Percentiles rank a stretch among this genome's conserved stretches.
phyloP scores from a whole-genome alignment of 768 basidiomycete species.

The Russula sp. region DNA sequence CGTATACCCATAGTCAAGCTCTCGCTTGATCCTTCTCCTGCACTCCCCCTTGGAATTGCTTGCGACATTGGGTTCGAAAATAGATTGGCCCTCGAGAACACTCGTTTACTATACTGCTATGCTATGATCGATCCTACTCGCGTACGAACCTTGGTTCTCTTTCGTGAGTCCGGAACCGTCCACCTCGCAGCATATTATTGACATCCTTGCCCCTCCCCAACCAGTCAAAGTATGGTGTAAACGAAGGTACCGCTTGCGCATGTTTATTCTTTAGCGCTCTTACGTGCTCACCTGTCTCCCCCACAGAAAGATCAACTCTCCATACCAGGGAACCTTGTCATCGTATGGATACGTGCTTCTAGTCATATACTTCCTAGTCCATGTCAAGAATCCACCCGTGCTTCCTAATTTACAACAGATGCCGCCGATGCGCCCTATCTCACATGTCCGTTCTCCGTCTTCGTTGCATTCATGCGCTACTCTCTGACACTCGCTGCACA shows the following conservation, averaged over 20 bases:
- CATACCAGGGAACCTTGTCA: conserved; percentile 92
- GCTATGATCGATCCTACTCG: conserved; percentile 94
- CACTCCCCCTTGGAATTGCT: conserved; percentile 80
- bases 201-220: background rate
- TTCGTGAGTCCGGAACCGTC: conserved; percentile 59
- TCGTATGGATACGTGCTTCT: conserved; percentile 97
- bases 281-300: background rate
- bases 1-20: conserved; percentile 99
- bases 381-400: conserved; percentile 96
- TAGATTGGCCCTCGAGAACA: conserved; percentile 94
- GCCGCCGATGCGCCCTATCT: conserved; percentile 82
- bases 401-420: conserved; percentile 94
- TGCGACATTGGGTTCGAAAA: conserved; percentile 99
- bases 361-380: conserved; percentile 95
- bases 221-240: conserved; percentile 99
- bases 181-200: conserved; percentile 4
- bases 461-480: conserved; percentile 2
- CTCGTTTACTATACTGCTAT: conserved; percentile 91
- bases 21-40: conserved; percentile 78
- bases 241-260: conserved; percentile 48
- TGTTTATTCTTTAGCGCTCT: conserved; percentile 18
- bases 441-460: conserved; percentile 42
- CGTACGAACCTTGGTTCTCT: conserved; percentile 89
- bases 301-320: conserved; percentile 92
- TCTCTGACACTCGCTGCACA: conserved; percentile 26